Percentiles rank a stretch among this genome's conserved stretches.
phyloP scores from a whole-genome alignment of 1,139 yeast species.

The Ogataea hybrid region DNA sequence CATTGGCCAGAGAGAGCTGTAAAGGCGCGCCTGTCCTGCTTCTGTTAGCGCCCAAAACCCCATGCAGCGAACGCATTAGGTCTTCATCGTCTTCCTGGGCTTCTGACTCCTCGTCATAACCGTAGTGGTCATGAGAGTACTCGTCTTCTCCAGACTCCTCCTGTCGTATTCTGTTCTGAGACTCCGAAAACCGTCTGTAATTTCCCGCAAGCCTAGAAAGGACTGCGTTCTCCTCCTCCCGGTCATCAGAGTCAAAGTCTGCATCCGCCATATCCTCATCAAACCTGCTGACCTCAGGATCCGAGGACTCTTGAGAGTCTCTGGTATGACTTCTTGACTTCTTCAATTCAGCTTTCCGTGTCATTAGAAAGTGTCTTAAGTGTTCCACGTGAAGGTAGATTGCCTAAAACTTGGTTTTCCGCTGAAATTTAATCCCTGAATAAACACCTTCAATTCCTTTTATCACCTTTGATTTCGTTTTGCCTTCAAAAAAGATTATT shows the following conservation, averaged over 20 bases:
- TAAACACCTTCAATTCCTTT: constrained; percentile 4
- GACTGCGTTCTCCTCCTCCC: constrained; percentile 27
- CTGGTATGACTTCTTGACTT: constrained; percentile 6
- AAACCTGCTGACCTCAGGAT: constrained; percentile 3
- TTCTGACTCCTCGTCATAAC: constrained; percentile 23
- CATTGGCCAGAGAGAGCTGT: constrained; percentile 25
- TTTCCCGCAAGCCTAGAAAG: constrained; percentile 29
- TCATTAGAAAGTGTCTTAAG: constrained; percentile 1
- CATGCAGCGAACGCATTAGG: constrained; percentile 30
- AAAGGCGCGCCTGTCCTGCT: constrained; percentile 11
- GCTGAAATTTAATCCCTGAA: neutral
- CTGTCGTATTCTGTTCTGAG: constrained; percentile 23
- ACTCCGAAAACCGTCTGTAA: constrained; percentile 30
- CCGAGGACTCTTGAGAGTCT: constrained; percentile 2
- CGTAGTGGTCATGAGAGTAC: constrained; percentile 5
- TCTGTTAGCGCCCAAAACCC: constrained; percentile 22
- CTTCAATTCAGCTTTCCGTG: constrained; percentile 1
- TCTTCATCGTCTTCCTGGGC: constrained; percentile 29
- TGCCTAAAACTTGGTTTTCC: too few relatives aligned
- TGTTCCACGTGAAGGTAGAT: neutral
- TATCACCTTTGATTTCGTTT: constrained; percentile 11
- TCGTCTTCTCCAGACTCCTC: constrained; percentile 20
- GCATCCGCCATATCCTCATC: constrained; percentile 25
- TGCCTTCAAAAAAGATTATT: constrained; percentile 7
- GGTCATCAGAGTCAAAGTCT: constrained; percentile 15